phyloP scores from a whole-genome alignment of 1,284 basidiomycete genomes.

The Sanghuangporus sanghuang region DNA sequence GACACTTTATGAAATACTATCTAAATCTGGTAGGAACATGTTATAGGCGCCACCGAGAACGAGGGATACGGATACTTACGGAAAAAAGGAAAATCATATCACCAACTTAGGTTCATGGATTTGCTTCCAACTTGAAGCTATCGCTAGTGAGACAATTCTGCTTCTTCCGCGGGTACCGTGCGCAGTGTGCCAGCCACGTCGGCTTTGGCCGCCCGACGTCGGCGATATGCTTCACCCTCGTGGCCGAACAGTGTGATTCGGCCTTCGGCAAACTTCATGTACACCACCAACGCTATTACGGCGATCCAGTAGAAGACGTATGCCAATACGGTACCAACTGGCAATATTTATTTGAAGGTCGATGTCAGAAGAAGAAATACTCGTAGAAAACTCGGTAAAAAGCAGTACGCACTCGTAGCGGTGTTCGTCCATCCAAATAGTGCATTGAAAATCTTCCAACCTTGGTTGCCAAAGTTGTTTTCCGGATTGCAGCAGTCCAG shows the following conservation, averaged over 20 bases:
- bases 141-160: conserved; percentile 2
- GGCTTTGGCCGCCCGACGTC: conserved; percentile 8
- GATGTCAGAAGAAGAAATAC: conserved; percentile 4
- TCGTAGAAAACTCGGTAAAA: neutral
- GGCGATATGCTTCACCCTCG: conserved; percentile 18
- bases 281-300: conserved; percentile 56
- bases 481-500: conserved; percentile 79
- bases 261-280: conserved; percentile 66
- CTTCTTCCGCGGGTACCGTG: neutral
- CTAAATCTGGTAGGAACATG: too few relatives aligned
- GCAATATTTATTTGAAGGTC: neutral
- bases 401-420: conserved; percentile 44
- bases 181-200: neutral
- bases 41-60: too few relatives aligned
- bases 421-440: conserved; percentile 76
- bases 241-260: conserved; percentile 23
- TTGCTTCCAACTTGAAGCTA: neutral
- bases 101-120: neutral
- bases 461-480: conserved; percentile 45
- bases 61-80: neutral
- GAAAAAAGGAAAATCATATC: neutral
- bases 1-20: too few relatives aligned
- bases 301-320: conserved; percentile 83
- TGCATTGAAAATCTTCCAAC: conserved; percentile 73
- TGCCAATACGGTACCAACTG: conserved; percentile 62